Base-by-base conservation (phyloP, 371 early-diverging fungal species). In the Mucor plumbeus region DNA sequence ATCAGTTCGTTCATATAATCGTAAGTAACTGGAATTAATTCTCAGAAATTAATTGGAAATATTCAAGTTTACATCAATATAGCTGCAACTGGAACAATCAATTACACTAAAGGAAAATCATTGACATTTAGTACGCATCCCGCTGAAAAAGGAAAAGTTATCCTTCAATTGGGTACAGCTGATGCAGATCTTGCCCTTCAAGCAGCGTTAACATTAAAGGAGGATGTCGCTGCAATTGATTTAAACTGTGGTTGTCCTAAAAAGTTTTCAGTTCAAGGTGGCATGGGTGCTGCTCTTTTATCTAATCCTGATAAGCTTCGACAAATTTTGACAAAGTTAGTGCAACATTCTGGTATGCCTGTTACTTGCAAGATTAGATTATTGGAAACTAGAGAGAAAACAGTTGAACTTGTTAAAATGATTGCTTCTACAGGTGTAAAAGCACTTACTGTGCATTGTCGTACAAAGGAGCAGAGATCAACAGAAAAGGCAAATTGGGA, bases 221-320 rank as follows among this genome's bases (percentile, higher is more conserved):
- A 90, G 55, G 98, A 97, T 79, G 95, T 94, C 1, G 81, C 92
- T 19, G 97, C 90, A 0, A 87, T 97, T 47, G 97, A 97, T 79
- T 70, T 99, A 58, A 99, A 99, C 80, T 99, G 99, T 76, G 99
- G 99, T 6, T 99, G 99, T 67, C 99, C 98, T 0, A 97, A 97
- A 69, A 85, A 87, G 66, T 99, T 99, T 69, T 96, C 97, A 3
- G 73, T 97, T n/a, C 88, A 89, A 50, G 95, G 91, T 19, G 95
- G 96, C 10, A 98, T 98, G 98, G 99, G 99, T 14, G 95, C 97
- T 7, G 97, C 96, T 9, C 79, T 98, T 47, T 77, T 98, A 62
- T 76, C 88, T 4, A 85, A 95, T 47, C 97, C 97, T 7, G 97
- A 96, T 43, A 79, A 81, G 36, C 79, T 98, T 1, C 41, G 71